These are phyloP conservation scores for Colletotrichum liaoningense DNA, from an alignment of 2,329 filamentous ascomycete genomes.

Conservation along the genomic window DNA sequence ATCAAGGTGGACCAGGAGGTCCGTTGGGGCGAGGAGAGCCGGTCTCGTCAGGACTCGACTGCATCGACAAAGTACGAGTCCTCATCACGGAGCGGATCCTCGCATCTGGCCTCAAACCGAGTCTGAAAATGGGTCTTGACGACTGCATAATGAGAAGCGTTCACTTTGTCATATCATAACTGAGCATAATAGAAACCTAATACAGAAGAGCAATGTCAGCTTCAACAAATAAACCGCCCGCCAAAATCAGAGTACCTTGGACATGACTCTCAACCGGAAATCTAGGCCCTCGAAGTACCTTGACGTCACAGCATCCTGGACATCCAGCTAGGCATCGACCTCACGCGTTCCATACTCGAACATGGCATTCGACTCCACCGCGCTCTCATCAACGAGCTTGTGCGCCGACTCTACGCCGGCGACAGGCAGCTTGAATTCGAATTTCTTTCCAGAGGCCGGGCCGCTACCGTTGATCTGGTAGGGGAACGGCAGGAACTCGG, in stretches of 20 bases:
- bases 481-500: constrained; percentile 72
- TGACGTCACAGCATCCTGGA: background rate
- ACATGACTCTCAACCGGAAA: background rate
- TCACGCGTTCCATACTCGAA: constrained; percentile 37
- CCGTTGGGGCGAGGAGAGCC: constrained; percentile 15
- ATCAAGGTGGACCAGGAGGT: constrained; percentile 27
- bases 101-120: background rate
- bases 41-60: background rate
- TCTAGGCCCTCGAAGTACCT: background rate
- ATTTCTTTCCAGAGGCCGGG: constrained; percentile 27
- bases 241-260: background rate
- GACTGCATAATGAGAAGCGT: constrained; percentile 10
- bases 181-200: background rate
- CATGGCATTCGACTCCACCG: constrained; percentile 47
- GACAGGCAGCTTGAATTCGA: constrained; percentile 48
- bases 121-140: constrained; percentile 12
- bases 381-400: constrained; percentile 46
- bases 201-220: background rate
- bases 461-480: constrained; percentile 30
- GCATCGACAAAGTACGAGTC: constrained; percentile 5
- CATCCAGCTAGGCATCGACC: constrained; percentile 13
- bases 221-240: background rate
- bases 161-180: constrained; percentile 4
- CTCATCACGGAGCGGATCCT: constrained; percentile 13
- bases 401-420: constrained; percentile 44